Base-by-base conservation (phyloP, 805 yeast genomes). In the Barnettozyma wickerhamii region DNA sequence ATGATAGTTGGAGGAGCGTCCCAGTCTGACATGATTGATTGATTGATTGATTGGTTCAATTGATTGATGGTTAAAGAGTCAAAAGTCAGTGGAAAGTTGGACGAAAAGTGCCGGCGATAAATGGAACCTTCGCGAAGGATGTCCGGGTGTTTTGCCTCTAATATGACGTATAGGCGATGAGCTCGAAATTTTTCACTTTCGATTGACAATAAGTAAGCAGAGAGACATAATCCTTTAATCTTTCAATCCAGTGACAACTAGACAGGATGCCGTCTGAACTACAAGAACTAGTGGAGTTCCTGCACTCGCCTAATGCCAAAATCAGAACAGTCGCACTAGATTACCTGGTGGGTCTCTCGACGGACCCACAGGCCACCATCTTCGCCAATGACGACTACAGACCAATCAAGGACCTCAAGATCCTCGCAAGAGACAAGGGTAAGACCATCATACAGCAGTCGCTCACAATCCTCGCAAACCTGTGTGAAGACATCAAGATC, bases 261-360 rank as follows among this genome's bases (percentile, higher is more conserved):
- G 9, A 9, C 26, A 12, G 12, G 13, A 75, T 75, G 80, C 69
- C 77, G 3, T 48, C 73, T 9, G 78, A 76, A 56, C 55, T 77
- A 17, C 75, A 74, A 56, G 80, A 76, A 67, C 67, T 90, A 33
- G 95, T 88, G 18, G 78, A 72, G 35, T 89, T 90, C 57, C 69
- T 90, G 46, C 96, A 86, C 59, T 77, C 91, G 7, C 82, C 85
- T 2, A 87, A 84, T 56, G 81, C 84, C 3, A 82, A 83, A 10
- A 85, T 88, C 24, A 78, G 83, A 44, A 87, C 82, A 51, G 81
- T 89, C 42, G 97, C 97, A 0, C 68, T 90, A 35, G 93, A 85
- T 53, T 81, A 88, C 58, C 62, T 89, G 40, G 88, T 87, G 10
- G 95, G 90, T 3, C 86, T 73, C 59, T 82, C 95, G 9, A 77